Evolutionary conservation across 2,329 filamentous ascomycete species (phyloP), one percentile per base, ranked within the genome.

Genomic region (Fusarium annulatum): DNA sequence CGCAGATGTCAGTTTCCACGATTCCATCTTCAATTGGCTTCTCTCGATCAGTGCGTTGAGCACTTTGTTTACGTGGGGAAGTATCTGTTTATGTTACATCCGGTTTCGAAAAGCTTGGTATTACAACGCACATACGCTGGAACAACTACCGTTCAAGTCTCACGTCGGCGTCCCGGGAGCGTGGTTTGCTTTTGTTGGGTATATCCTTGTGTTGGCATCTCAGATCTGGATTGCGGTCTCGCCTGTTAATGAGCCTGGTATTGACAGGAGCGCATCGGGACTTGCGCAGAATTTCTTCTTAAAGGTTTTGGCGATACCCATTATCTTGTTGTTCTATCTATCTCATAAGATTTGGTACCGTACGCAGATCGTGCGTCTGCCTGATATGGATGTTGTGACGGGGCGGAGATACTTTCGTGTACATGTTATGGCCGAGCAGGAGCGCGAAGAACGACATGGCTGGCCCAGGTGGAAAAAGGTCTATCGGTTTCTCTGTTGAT

Each of bases 151-250:
- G 3, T 98, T 96, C 85, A 86, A 84, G 41, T 93, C 93, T 1
- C 93, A 96, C 79, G 89, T 93, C 6, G 96, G 96, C 63, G 84
- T 96, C 9, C 72, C 88, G 10, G 96, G 95, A 8, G 97, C 94
- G 2, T 98, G 91, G 87, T 72, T 96, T 39, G 95, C 95, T n/a
- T 87, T 97, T 57, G 71, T 85, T 33, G 90, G 97, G 79, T 97
- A 97, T 82, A 62, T 87, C 23, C 83, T 96, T 30, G 91, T 97
- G 28, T 87, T 98, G 23, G 80, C 92, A 39, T 94, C 94, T 2
- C 95, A 98, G 81, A 95, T 97, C 83, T 98, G 94, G 93, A 91
- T 93, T 51, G 94, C 93, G 30, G 90, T 93, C 6, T 94, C 91
- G 77, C 95, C 95, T 4, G 87, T 96, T 30, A 87, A 85, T 14